Percentiles rank a stretch among this genome's conserved stretches.
Conservation (phyloP, 1,284 basidiomycete species). For the Cryptococcus jaspeensis region DNA sequence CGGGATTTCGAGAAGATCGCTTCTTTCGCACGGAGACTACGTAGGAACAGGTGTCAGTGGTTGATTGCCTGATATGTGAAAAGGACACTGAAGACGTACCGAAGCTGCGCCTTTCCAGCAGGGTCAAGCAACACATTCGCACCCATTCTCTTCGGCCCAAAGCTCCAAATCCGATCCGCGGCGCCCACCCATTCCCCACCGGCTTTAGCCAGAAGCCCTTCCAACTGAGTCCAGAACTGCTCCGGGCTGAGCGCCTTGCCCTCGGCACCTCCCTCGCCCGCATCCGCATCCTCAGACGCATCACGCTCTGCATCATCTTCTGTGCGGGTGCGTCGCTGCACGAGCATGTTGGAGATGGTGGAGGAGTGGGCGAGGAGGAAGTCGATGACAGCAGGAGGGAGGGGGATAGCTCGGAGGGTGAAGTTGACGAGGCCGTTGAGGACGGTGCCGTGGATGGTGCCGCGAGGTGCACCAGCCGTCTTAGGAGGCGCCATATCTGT, state of each 20-base stretch:
- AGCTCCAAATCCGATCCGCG: constrained; percentile 77
- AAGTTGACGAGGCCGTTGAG: constrained; percentile 75
- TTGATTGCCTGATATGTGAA: too few relatives aligned
- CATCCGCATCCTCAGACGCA: constrained; percentile 50
- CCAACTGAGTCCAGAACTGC: constrained; percentile 76
- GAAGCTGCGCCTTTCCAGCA: constrained; percentile 41
- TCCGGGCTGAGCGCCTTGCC: constrained; percentile 64
- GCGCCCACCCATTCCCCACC: constrained; percentile 81
- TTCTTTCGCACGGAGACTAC: constrained; percentile 39
- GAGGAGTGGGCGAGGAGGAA: constrained; percentile 72
- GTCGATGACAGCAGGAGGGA: constrained; percentile 65
- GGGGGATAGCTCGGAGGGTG: constrained; percentile 74
- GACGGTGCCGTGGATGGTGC: constrained; percentile 71
- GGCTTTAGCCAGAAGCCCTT: constrained; percentile 63
- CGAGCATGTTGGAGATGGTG: constrained; percentile 43
- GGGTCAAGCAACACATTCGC: constrained; percentile 82
- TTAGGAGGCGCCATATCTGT: constrained; percentile 85
- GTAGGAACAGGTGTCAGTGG: background rate
- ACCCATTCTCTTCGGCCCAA: constrained; percentile 85
- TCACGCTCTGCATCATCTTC: constrained; percentile 46
- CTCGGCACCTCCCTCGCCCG: constrained; percentile 55
- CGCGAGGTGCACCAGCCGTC: constrained; percentile 67
- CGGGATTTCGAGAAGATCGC: constrained; percentile 42
- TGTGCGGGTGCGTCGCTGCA: constrained; percentile 39
- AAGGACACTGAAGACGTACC: constrained; percentile 34